Evolutionary conservation across 805 yeast genomes (phyloP).

Genomic region (Lipomyces spencermartinsiae): DNA sequence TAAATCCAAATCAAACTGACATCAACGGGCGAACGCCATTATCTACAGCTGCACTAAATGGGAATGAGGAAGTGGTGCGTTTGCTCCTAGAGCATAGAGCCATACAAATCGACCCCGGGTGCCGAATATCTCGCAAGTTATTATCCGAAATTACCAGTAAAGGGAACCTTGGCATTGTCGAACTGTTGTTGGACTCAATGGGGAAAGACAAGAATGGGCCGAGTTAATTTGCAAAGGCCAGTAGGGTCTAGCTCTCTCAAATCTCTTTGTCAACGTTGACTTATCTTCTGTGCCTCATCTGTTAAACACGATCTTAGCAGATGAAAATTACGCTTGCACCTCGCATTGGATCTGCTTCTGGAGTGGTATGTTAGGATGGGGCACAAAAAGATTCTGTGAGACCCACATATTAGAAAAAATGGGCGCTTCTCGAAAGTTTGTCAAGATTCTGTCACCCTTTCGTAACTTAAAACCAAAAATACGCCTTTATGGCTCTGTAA

Average conservation of each 20-base stretch:
- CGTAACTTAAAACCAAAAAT: no score
- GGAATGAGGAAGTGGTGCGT: conserved; percentile 4
- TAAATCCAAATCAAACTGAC: background rate
- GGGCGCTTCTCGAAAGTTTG: no score
- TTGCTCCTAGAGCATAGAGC: conserved; percentile 4
- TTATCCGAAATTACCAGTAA: background rate
- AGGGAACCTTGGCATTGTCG: conserved; percentile 1
- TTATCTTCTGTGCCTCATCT: conserved; percentile 6
- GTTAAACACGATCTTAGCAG: no score
- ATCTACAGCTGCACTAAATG: background rate
- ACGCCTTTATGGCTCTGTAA: no score
- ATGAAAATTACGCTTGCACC: background rate
- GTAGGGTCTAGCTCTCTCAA: conserved; percentile 5
- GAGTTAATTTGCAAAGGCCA: background rate
- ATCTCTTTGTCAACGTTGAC: conserved; percentile 6
- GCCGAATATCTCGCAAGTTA: conserved; percentile 1
- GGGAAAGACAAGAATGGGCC: conserved; percentile 10
- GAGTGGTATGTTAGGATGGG: background rate
- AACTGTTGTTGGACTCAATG: conserved; percentile 3
- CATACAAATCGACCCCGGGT: background rate
- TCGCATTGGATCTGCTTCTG: conserved; percentile 7
- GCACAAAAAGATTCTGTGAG: conserved; percentile 9
- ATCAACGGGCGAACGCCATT: background rate
- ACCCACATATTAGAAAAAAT: background rate
- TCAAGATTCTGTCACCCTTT: no score